phyloP scores from a whole-genome alignment of 371 early-diverging fungal genomes.

The Entomophthora muscae region DNA sequence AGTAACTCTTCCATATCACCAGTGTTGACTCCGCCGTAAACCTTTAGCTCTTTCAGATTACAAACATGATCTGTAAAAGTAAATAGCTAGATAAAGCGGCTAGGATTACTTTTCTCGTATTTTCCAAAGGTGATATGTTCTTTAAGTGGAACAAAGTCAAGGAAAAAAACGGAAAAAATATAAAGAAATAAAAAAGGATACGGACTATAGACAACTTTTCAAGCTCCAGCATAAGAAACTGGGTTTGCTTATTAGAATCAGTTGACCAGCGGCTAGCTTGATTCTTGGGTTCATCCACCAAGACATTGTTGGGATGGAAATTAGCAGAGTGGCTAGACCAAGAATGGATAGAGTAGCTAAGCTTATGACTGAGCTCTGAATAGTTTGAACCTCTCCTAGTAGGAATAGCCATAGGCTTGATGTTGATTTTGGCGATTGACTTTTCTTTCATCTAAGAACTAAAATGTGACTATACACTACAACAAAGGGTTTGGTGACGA shows the following conservation, averaged over 20 bases:
- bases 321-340: slow-evolving; percentile 55
- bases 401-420: too few species aligned
- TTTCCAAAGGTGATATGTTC: slow-evolving; percentile 89
- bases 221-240: slow-evolving; percentile 57
- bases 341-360: slow-evolving; percentile 31
- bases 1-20: slow-evolving; percentile 71
- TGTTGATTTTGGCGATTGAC: too few species aligned
- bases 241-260: slow-evolving; percentile 60
- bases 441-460: too few species aligned
- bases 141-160: slow-evolving; percentile 15
- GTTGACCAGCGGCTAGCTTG: slow-evolving; percentile 73
- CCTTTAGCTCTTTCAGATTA: slow-evolving; percentile 91
- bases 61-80: slow-evolving; percentile 70
- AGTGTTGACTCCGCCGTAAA: slow-evolving; percentile 64
- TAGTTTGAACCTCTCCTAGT: too few species aligned
- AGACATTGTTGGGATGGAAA: slow-evolving; percentile 62
- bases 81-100: not conserved
- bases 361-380: not conserved
- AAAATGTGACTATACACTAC: too few species aligned
- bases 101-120: slow-evolving; percentile 57
- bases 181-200: slow-evolving; percentile 18
- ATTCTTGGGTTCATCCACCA: slow-evolving; percentile 52
- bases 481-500: too few species aligned
- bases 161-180: not conserved
- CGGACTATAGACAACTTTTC: slow-evolving; percentile 51